Evolutionary conservation across 805 yeast genomes (phyloP), one percentile per base, ranked within the genome.

Genomic region (Yarrowia osloensis): DNA sequence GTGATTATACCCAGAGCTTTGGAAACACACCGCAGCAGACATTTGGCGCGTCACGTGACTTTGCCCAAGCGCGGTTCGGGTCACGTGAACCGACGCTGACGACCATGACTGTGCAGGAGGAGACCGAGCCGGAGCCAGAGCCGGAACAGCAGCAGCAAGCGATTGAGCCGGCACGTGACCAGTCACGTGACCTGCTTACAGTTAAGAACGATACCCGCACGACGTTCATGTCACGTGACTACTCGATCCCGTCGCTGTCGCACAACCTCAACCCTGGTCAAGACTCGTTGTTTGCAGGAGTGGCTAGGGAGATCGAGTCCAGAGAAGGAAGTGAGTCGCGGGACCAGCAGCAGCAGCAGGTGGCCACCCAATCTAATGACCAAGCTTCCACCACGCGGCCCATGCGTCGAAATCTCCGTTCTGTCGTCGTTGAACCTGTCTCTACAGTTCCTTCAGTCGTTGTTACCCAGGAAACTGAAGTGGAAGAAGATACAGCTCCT

Each of bases 261-360:
- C 21, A 19, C 21, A 17, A 17, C 11, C 47, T 54, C 7, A 39
- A 54, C 11, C 62, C 62, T 6, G 62, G 62, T 4, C 44, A 54
- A 17, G 62, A 54, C 17, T 54, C 62, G 11, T 5, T 54, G 22
- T 54, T 54, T 37, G 62, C 62, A 1, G 62, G 47, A 4, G 62
- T 39, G 8, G 62, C 62, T 5, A 24, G 22, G 2, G 19, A 13
- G 22, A 54, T 50, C 21, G 57, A 50, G 21, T 8, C 22, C 9
- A 4, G 57, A 13, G 57, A 21, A 0, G 29, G 28, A 2, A 29
- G 7, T 5, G 26, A 13, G 17, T 19, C 55, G 19, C 55, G 55
- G 29, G 55, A 29, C n/a, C 54, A 29, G 4, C n/a, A 15, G 13
- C 22, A 9, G 7, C 42, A 6, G 22, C 5, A n/a, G n/a, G n/a